These are phyloP conservation scores for Nannochloris sp. DNA, from an alignment of 139 green algal species.

Conservation along the genomic window DNA sequence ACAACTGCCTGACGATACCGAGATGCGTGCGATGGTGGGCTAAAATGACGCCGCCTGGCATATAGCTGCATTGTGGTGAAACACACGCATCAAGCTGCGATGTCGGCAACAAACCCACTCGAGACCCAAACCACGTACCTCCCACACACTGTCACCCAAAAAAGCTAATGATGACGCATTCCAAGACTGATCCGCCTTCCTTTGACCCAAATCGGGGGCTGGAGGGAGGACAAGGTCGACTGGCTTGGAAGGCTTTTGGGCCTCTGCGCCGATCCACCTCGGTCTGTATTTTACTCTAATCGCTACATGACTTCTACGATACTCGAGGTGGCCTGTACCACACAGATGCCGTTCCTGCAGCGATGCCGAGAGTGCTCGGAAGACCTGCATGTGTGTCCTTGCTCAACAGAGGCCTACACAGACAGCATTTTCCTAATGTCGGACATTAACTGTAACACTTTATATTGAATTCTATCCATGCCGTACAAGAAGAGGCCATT, in stretches of 20 bases:
- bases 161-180: conserved; percentile 46
- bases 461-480: no score
- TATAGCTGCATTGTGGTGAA: conserved; percentile 37
- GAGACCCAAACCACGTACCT: conserved; percentile 12
- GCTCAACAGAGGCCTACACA: no score
- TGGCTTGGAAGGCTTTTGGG: neutral
- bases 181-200: conserved; percentile 22
- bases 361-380: no score
- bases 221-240: conserved; percentile 14
- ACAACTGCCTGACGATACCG: conserved; percentile 37
- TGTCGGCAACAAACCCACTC: neutral
- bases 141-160: conserved; percentile 50
- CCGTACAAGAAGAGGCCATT: no score
- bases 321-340: no score
- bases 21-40: conserved; percentile 24
- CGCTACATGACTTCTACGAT: no score
- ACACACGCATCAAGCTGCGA: neutral
- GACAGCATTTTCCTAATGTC: no score
- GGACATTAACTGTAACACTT: no score
- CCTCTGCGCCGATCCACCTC: no score
- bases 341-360: no score
- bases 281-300: no score
- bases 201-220: conserved; percentile 25
- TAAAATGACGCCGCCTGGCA: conserved; percentile 35
- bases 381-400: no score